These are phyloP conservation scores for Allomyces arbusculus DNA, from an alignment of 192 early-diverging fungal species.

Conservation along the genomic window DNA sequence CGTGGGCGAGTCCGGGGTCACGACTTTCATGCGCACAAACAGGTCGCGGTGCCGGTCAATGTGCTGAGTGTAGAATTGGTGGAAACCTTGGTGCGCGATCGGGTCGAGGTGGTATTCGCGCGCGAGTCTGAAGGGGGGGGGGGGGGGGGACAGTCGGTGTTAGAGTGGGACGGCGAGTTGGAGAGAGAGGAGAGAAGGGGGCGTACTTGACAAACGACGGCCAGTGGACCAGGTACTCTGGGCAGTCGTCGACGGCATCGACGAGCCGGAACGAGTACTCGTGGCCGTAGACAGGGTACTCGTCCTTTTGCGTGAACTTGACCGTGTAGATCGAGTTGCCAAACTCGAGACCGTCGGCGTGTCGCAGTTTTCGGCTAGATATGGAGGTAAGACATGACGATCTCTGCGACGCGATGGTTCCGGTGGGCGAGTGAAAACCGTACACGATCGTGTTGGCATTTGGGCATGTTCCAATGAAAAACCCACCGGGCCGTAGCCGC, in stretches of 20 bases:
- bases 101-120: constrained; percentile 59
- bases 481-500: constrained; percentile 48
- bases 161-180: too few species aligned
- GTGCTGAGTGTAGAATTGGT: constrained; percentile 54
- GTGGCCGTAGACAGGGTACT: constrained; percentile 48
- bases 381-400: background rate
- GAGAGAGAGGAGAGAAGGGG: background rate
- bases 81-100: constrained; percentile 54
- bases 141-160: too few species aligned
- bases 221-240: constrained; percentile 82
- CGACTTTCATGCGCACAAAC: constrained; percentile 62
- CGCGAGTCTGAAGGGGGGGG: constrained; percentile 37
- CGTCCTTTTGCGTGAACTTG: constrained; percentile 47
- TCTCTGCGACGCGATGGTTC: background rate
- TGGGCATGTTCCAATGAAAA: constrained; percentile 83
- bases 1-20: constrained; percentile 36
- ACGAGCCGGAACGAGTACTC: constrained; percentile 78
- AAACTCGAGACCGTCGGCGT: constrained; percentile 29
- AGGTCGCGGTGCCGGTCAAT: constrained; percentile 33
- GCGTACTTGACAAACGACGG: constrained; percentile 48
- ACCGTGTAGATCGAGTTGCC: constrained; percentile 83
- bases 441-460: constrained; percentile 78
- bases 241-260: constrained; percentile 91
- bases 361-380: constrained; percentile 27
- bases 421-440: constrained; percentile 4